Base-by-base conservation (phyloP, 108 stramenopile species). In the Cyclotella kingstonii region DNA sequence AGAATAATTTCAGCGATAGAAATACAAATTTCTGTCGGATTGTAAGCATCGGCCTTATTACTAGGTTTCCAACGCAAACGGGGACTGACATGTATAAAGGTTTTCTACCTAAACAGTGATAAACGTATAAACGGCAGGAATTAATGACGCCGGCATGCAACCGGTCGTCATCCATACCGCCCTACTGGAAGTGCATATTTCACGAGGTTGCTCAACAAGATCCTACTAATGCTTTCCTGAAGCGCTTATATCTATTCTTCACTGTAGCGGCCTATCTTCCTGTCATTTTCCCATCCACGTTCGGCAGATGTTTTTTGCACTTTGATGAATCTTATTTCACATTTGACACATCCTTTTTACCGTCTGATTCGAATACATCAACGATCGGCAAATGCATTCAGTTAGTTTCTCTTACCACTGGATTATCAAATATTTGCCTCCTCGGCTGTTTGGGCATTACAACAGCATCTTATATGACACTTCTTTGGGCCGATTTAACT, bases 161-260 rank as follows among this genome's bases (percentile, higher is more conserved):
- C n/a, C n/a, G n/a, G n/a, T 2, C 53, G 40, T 41, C 50, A 41
- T 43, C 44, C 12, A 18, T 42, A 22, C 22, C 25, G 23, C 53
- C 46, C n/a, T 55, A 66, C 15, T 66, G 65, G 65, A 66, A 54
- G 27, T 66, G 44, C 30, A 28, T 55, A 1, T 56, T 55, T 15
- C 14, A 42, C 10, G 65, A 66, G 3, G 54, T 55, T 5, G 46
- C 50, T 12, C 33, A 45, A 15, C 65, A 56, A 48, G 54, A 55
- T 36, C 22, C 46, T 18, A 39, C 54, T 11, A 54, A 43, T 11
- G 19, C 52, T 21, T n/a, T 35, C 19, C 10, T 66, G 4, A 52
- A 66, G 38, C 29, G 50, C 21, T 3, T 38, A 33, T 66, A 55
- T 26, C 11, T 48, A 12, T 12, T 54, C 14, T 28, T 66, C 23